Evolutionary conservation across 805 yeast species (phyloP).

Genomic region (Metschnikowia noctiluminum): DNA sequence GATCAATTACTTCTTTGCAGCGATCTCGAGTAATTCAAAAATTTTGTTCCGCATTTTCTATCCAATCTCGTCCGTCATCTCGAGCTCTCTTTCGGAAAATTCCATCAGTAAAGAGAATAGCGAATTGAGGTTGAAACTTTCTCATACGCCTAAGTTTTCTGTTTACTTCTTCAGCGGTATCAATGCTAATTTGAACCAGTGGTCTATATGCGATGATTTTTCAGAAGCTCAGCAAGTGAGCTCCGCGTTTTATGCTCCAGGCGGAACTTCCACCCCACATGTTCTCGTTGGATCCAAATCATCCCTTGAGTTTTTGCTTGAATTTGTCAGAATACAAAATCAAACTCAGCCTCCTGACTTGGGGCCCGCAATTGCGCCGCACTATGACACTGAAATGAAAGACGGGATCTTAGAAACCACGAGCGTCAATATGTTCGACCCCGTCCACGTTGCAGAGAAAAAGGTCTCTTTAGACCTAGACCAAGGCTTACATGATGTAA

Average conservation of each 20-base stretch:
- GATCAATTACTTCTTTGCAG: slow-evolving; percentile 74
- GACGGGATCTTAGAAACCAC: neutral
- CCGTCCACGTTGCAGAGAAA: neutral
- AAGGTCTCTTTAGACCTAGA: neutral
- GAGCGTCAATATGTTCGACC: neutral
- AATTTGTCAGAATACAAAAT: slow-evolving; percentile 47
- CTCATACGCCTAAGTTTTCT: slow-evolving; percentile 72
- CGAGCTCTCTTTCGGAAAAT: slow-evolving; percentile 54
- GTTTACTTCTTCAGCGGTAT: slow-evolving; percentile 64
- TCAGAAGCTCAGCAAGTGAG: slow-evolving; percentile 81
- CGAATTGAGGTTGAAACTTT: slow-evolving; percentile 49
- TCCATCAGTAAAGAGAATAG: slow-evolving; percentile 36
- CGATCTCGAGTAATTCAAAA: slow-evolving; percentile 62
- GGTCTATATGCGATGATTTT: slow-evolving; percentile 83
- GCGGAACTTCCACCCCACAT: slow-evolving; percentile 64
- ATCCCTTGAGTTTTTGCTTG: slow-evolving; percentile 51
- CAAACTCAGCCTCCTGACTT: slow-evolving; percentile 6
- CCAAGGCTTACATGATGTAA: neutral
- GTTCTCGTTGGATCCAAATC: slow-evolving; percentile 55
- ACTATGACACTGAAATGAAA: neutral
- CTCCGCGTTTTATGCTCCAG: slow-evolving; percentile 53
- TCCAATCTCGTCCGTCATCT: slow-evolving; percentile 58
- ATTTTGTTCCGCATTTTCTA: slow-evolving; percentile 71
- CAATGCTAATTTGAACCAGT: slow-evolving; percentile 54
- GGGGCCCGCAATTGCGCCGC: neutral